Evolutionary conservation across 495 filamentous ascomycete species (phyloP).

Genomic region (Pyronema omphalodes): DNA sequence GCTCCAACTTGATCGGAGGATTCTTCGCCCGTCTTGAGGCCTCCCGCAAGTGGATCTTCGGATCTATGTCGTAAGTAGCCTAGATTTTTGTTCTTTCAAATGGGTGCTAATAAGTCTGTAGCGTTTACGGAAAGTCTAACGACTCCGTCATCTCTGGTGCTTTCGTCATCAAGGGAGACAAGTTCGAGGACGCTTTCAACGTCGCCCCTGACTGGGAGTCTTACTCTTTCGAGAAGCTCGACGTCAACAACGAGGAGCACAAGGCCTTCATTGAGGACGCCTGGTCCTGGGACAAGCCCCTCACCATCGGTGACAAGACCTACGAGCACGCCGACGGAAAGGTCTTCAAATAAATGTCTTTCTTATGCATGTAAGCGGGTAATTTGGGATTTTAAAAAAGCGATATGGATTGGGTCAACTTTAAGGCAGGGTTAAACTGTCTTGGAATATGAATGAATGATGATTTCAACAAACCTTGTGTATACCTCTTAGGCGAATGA

Average conservation of each 20-base stretch:
- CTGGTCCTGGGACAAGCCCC: constrained; percentile 79
- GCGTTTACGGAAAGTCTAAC: constrained; percentile 70
- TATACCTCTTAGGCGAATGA: too few relatives aligned
- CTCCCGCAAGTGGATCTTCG: constrained; percentile 97
- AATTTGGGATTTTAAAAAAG: too few relatives aligned
- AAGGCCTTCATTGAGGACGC: constrained; percentile 65
- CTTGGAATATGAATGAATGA: too few relatives aligned
- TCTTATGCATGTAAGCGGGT: too few relatives aligned
- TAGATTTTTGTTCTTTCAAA: background rate
- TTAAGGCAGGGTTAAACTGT: too few relatives aligned
- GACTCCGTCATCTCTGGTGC: constrained; percentile 78
- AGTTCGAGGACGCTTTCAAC: constrained; percentile 70
- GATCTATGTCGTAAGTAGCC: constrained; percentile 40
- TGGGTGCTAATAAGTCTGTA: background rate
- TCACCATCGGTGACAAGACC: constrained; percentile 52
- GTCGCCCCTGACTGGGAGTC: constrained; percentile 88
- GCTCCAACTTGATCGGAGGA: constrained; percentile 88
- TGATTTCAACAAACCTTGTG: too few relatives aligned
- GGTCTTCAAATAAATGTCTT: constrained; percentile 81
- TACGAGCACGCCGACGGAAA: constrained; percentile 65
- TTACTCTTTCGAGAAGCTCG: constrained; percentile 90
- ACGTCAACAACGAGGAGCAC: constrained; percentile 65
- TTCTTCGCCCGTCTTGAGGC: constrained; percentile 95
- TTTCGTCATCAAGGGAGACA: constrained; percentile 84
- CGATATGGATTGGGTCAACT: too few relatives aligned